These are phyloP conservation scores for Uronychia binucleata DNA, from an alignment of 73 alveolate genomes.

Conservation along the genomic window DNA sequence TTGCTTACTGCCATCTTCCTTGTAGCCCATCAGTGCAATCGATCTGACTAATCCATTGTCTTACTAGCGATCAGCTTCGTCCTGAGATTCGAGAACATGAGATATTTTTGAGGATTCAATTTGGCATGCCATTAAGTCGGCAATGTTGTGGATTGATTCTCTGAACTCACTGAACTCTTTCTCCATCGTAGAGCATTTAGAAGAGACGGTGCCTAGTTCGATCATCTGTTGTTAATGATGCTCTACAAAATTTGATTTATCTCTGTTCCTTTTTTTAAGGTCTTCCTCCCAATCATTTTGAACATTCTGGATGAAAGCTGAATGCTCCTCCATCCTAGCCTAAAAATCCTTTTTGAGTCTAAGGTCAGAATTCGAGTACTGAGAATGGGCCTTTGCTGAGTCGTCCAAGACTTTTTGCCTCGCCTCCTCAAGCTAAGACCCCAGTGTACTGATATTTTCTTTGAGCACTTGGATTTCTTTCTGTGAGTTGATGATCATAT, in stretches of 20 bases:
- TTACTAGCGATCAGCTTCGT: slow-evolving; percentile 15
- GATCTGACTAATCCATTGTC: not conserved
- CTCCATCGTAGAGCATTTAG: not conserved
- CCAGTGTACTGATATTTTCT: not conserved
- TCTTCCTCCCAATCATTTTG: not conserved
- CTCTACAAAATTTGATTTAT: not conserved
- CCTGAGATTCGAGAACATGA: slow-evolving; percentile 22
- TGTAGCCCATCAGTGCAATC: slow-evolving; percentile 5
- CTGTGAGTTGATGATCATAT: not conserved
- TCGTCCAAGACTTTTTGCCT: not conserved
- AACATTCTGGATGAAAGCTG: not conserved
- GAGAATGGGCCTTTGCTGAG: not conserved
- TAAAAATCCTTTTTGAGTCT: not conserved
- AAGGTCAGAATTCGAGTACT: not conserved
- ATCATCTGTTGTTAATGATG: not conserved
- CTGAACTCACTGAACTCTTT: not conserved
- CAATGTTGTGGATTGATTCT: not conserved
- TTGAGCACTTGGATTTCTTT: not conserved
- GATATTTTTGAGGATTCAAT: slow-evolving; percentile 14
- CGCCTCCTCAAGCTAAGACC: not conserved
- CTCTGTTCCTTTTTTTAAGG: not conserved
- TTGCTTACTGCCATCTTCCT: not conserved
- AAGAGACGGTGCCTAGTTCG: not conserved
- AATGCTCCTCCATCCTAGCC: not conserved
- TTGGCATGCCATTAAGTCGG: too few species aligned